These are phyloP conservation scores for Hsuehochloa calcarea DNA, from an alignment of 176 grass and related monocot species.

Conservation along the genomic window DNA sequence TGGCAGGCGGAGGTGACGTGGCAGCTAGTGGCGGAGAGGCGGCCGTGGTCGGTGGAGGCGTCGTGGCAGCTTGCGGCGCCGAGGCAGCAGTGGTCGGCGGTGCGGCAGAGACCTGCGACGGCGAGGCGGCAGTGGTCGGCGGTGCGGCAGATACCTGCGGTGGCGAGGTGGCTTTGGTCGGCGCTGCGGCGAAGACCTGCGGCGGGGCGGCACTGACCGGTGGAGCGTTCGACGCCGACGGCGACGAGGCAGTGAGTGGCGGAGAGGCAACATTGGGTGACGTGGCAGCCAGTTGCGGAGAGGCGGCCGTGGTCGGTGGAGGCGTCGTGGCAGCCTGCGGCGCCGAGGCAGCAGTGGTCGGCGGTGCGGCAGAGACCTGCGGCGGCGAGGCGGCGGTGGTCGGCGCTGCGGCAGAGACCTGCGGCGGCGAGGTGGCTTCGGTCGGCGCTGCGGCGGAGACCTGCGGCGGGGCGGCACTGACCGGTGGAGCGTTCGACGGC, in stretches of 20 bases:
- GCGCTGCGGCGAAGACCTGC: too few relatives aligned
- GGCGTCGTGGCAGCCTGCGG: not conserved
- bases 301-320: constrained; percentile 10
- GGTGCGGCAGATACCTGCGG: too few relatives aligned
- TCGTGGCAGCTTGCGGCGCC: too few relatives aligned
- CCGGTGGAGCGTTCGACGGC: not conserved
- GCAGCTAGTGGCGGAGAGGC: constrained; percentile 16
- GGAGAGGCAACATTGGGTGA: not conserved
- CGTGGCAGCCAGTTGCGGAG: not conserved
- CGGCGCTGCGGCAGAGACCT: not conserved
- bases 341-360: not conserved
- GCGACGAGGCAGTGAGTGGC: not conserved
- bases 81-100: too few relatives aligned
- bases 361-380: not conserved
- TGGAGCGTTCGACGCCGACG: not conserved
- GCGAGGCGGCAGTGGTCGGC: too few relatives aligned
- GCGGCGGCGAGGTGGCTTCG: constrained; percentile 1
- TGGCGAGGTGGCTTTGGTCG: too few relatives aligned
- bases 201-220: constrained; percentile 15
- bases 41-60: not conserved
- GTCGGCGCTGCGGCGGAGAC: not conserved
- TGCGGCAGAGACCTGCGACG: too few relatives aligned
- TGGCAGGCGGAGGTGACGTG: constrained; percentile 18
- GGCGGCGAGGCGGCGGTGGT: not conserved
- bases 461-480: not conserved